Evolutionary conservation across 306 rosid genomes (phyloP).

Genomic region (Mimosa bimucronata): DNA sequence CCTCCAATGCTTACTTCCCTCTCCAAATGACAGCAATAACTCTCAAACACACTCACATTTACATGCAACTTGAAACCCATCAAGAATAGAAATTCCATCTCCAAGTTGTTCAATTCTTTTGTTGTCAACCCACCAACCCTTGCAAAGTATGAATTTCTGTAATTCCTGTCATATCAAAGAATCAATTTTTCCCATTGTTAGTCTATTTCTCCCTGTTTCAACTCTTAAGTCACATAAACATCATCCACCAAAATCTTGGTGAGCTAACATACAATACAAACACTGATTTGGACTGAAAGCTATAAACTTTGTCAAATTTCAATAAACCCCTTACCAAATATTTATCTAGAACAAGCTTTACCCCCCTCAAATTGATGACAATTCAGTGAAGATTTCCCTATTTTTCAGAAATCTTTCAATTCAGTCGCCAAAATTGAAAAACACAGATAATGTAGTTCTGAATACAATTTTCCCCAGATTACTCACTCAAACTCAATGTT

Average conservation of each 20-base stretch:
- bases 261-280: not conserved
- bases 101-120: slow-evolving; percentile 73
- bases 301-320: not conserved
- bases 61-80: slow-evolving; percentile 92
- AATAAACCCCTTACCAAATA: slow-evolving; percentile 28
- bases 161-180: slow-evolving; percentile 60
- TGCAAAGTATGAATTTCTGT: slow-evolving; percentile 82
- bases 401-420: not conserved
- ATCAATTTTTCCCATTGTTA: not conserved
- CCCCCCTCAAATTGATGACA: not conserved
- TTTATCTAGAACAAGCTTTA: not conserved
- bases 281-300: slow-evolving; percentile 23
- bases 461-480: too few species aligned
- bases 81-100: slow-evolving; percentile 75
- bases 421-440: not conserved
- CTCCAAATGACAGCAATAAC: slow-evolving; percentile 86
- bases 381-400: not conserved
- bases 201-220: slow-evolving; percentile 9
- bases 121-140: slow-evolving; percentile 87
- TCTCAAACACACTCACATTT: slow-evolving; percentile 91
- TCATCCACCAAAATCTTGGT: slow-evolving; percentile 24
- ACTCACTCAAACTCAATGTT: not conserved
- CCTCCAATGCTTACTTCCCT: slow-evolving; percentile 94
- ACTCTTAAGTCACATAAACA: not conserved
- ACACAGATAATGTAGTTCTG: not conserved